A percentile compares a stretch with the other conserved stretches of the same genome.
These are phyloP conservation scores for Penicillium sp. DNA, from an alignment of 2,329 filamentous ascomycete species.

Conservation along the genomic window DNA sequence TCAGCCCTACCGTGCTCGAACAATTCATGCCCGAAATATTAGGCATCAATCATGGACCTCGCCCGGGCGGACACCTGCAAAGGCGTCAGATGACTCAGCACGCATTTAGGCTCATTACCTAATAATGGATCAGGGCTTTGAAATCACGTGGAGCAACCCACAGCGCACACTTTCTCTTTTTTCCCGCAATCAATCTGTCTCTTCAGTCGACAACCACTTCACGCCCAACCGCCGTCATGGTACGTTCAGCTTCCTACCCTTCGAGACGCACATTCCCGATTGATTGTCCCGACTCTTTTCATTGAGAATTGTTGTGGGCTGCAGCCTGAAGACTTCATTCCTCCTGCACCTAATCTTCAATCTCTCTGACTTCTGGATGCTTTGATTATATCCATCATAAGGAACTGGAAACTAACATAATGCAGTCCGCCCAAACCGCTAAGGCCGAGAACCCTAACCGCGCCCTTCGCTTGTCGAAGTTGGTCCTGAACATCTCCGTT, in stretches of 20 bases:
- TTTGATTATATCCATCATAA: constrained; percentile 12
- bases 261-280: background rate
- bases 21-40: too few species aligned
- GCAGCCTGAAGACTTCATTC: background rate
- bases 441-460: constrained; percentile 98
- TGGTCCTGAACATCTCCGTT: constrained; percentile 99
- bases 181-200: constrained; percentile 31
- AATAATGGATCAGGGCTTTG: constrained; percentile 7
- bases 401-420: constrained; percentile 26
- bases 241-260: constrained; percentile 34
- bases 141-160: constrained; percentile 21
- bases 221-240: constrained; percentile 52
- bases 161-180: constrained; percentile 38
- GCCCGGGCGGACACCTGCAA: too few species aligned
- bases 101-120: background rate
- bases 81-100: background rate
- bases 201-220: constrained; percentile 40
- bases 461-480: constrained; percentile 99
- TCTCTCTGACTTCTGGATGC: constrained; percentile 4
- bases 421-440: constrained; percentile 64
- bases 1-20: background rate
- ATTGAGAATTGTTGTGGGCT: background rate
- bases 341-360: constrained; percentile 8
- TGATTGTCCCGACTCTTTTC: background rate
- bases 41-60: too few species aligned